Evolutionary conservation across 148 eudicot species (phyloP), one percentile per base, ranked within the genome.

Genomic region (Oxyria digyna): DNA sequence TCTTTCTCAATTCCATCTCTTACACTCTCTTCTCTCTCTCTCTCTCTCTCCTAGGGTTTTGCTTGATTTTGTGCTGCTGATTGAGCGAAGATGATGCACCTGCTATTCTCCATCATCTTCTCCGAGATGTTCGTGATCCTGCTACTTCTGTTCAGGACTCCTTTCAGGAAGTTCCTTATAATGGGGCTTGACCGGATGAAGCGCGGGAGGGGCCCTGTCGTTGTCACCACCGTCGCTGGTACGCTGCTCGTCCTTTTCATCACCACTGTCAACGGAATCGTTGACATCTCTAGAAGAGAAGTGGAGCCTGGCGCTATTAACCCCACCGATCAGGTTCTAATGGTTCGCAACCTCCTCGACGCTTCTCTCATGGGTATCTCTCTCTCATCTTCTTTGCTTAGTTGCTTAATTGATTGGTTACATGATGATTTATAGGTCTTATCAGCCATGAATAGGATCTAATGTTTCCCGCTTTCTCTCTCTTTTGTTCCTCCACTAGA

Each of bases 361-460:
- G 63, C 82, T 67, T 80, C 86, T 69, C 78, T 83, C 32, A 73
- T 75, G 80, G 86, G 86, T 83, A 77, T 43, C 4, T 23, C 54
- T 21, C 4, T 2, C 48, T 8, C 7, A 0, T 46, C 31, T 24
- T 4, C 11, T 54, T 54, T 24, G 21, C 27, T 32, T 54, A 12
- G 38, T 35, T 35, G 59, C 8, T 2, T 23, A 20, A 3, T 45
- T 45, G 10, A 3, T 11, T 54, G 62, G 23, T 31, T 54, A 54
- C 10, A 10, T 54, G 64, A 29, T 27, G 35, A 4, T 57, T 27
- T 14, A 27, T 57, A 26, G 37, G 2, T 29, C 59, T n/a, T 48
- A 48, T 48, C 24, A n/a, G 23, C 23, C 6, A 8, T 18, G 17
- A 48, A 13, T 48, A n/a, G 23, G 54, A 48, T 48, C 38, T 35